phyloP scores from a whole-genome alignment of 306 rosid genomes.

The Quercus gilva region DNA sequence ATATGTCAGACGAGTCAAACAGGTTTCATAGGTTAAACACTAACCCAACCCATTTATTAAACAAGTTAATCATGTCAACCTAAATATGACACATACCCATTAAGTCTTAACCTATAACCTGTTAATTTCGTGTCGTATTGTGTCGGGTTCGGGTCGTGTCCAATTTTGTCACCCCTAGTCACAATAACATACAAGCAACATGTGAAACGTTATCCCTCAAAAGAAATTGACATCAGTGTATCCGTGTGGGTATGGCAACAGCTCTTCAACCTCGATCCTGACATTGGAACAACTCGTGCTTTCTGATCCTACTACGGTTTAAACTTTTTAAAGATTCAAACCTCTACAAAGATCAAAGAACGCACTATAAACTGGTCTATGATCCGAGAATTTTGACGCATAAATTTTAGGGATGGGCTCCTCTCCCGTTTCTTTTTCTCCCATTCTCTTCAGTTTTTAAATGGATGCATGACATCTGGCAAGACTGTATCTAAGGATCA shows the following conservation, averaged over 20 bases:
- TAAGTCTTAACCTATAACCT: no score
- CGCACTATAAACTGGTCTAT: conserved; percentile 78
- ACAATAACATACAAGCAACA: background rate
- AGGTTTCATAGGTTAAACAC: no score
- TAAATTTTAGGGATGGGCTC: background rate
- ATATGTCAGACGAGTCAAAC: no score
- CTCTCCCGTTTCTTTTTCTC: no score
- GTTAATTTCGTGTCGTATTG: no score
- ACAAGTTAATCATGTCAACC: no score
- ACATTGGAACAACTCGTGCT: conserved; percentile 83
- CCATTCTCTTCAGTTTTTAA: no score
- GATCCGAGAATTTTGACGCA: conserved; percentile 85
- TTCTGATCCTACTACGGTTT: conserved; percentile 62
- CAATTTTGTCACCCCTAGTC: background rate
- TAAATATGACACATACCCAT: no score
- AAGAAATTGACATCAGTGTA: conserved; percentile 42
- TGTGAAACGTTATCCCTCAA: conserved; percentile 32
- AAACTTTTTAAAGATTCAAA: conserved; percentile 41
- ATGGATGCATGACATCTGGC: no score
- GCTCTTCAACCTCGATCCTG: conserved; percentile 86
- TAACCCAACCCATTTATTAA: no score
- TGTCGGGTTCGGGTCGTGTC: no score
- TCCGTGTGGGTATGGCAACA: conserved; percentile 51
- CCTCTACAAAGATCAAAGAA: conserved; percentile 59
- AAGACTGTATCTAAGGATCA: no score